Conservation (phyloP, 2,329 filamentous ascomycete species). For the Cladosporium sp. region DNA sequence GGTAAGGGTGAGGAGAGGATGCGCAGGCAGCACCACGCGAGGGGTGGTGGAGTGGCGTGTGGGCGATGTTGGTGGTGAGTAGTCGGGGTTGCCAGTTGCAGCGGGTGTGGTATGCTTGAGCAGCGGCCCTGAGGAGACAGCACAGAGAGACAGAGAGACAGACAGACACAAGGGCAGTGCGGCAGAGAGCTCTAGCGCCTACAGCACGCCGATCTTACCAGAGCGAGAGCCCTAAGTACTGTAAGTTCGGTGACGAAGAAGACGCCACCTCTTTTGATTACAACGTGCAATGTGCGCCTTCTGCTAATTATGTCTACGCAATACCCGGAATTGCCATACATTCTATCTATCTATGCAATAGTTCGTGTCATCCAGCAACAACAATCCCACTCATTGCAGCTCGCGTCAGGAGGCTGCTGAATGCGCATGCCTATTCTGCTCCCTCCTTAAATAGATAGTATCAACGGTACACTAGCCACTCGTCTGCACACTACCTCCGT, state of each 20-base stretch:
- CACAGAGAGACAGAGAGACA: background rate
- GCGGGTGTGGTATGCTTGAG: background rate
- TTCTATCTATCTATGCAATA: background rate
- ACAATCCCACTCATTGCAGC: background rate
- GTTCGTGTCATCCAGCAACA: background rate
- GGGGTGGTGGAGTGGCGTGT: background rate
- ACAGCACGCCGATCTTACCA: background rate
- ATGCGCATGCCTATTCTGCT: background rate
- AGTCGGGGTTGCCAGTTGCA: background rate
- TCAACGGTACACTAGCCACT: slow-evolving; percentile 2
- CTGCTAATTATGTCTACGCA: background rate
- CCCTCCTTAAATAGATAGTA: background rate
- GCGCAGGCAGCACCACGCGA: background rate
- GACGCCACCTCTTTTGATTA: background rate
- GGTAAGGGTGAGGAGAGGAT: background rate
- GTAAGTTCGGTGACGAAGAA: background rate
- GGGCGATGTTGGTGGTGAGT: background rate
- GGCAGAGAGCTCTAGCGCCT: background rate
- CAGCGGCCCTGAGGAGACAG: background rate
- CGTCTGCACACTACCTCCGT: background rate
- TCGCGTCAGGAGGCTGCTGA: background rate
- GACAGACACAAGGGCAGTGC: background rate
- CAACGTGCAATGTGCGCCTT: background rate
- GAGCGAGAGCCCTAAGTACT: background rate
- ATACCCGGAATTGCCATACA: background rate